Evolutionary conservation across 139 green algal genomes (phyloP).

Genomic region (Micractinium conductrix): DNA sequence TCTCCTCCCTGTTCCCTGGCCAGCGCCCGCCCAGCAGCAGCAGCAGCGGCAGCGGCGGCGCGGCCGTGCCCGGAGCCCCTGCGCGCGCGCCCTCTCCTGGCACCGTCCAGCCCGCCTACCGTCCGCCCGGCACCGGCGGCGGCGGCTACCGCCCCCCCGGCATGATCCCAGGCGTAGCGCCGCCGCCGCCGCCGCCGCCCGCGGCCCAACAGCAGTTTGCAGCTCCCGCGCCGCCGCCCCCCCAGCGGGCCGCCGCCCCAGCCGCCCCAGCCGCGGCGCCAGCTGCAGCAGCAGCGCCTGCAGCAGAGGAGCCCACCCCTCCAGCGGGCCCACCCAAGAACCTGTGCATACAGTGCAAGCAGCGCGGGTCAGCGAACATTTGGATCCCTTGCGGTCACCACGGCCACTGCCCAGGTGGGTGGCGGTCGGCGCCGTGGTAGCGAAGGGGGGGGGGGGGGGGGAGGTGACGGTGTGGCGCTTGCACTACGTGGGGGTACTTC

Average conservation of each 20-base stretch:
- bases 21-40: background rate
- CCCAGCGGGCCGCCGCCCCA: background rate
- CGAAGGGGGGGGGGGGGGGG: background rate
- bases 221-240: background rate
- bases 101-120: background rate
- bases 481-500: too few relatives aligned
- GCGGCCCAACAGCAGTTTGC: background rate
- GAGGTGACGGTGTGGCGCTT: too few relatives aligned
- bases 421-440: background rate
- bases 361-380: constrained; percentile 9
- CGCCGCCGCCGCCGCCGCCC: background rate
- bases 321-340: background rate
- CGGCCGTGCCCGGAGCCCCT: background rate
- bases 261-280: background rate
- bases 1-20: constrained; percentile 10
- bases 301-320: background rate
- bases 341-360: constrained; percentile 9
- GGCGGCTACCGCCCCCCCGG: background rate
- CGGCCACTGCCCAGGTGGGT: constrained; percentile 27
- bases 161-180: background rate
- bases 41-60: too few relatives aligned
- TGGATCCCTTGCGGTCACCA: constrained; percentile 32
- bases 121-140: background rate
- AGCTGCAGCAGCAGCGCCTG: background rate
- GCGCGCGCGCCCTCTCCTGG: background rate